A percentile compares a stretch with the other conserved stretches of the same genome.
Evolutionary conservation across 768 basidiomycete genomes (phyloP).

Genomic region (Calocybe indica): DNA sequence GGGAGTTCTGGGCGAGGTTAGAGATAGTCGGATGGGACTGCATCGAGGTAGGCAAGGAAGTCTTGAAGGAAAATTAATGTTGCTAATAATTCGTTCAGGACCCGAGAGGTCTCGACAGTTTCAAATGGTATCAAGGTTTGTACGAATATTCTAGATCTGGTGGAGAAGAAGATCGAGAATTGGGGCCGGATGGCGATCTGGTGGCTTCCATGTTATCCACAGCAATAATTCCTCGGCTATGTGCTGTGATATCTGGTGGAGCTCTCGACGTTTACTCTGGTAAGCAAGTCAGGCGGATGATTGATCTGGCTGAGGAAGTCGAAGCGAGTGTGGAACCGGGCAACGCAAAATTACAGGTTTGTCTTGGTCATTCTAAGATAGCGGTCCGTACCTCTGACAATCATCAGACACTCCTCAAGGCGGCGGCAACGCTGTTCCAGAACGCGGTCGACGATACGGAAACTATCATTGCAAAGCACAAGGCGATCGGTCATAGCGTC

Average conservation of each 20-base stretch:
- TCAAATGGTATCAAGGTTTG: conserved; percentile 76
- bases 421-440: conserved; percentile 47
- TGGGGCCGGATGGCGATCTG: conserved; percentile 83
- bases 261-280: conserved; percentile 79
- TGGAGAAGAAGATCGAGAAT: conserved; percentile 45
- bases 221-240: conserved; percentile 68
- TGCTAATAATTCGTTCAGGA: conserved; percentile 28
- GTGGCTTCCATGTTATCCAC: conserved; percentile 87
- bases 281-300: conserved; percentile 48
- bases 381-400: neutral
- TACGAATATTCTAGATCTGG: conserved; percentile 69
- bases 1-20: conserved; percentile 92
- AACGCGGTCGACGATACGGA: conserved; percentile 48
- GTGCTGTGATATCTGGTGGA: conserved; percentile 71
- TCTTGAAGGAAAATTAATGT: conserved; percentile 3
- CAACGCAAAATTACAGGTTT: conserved; percentile 60
- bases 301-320: conserved; percentile 77
- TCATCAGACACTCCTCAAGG: conserved; percentile 50
- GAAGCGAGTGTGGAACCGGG: conserved; percentile 67
- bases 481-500: conserved; percentile 21
- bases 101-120: conserved; percentile 60
- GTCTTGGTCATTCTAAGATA: conserved; percentile 6
- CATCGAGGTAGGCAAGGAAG: conserved; percentile 50
- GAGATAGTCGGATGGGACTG: conserved; percentile 89
- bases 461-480: conserved; percentile 43